Conservation (phyloP, 148 eudicot species). For the Pharnaceum exiguum region DNA sequence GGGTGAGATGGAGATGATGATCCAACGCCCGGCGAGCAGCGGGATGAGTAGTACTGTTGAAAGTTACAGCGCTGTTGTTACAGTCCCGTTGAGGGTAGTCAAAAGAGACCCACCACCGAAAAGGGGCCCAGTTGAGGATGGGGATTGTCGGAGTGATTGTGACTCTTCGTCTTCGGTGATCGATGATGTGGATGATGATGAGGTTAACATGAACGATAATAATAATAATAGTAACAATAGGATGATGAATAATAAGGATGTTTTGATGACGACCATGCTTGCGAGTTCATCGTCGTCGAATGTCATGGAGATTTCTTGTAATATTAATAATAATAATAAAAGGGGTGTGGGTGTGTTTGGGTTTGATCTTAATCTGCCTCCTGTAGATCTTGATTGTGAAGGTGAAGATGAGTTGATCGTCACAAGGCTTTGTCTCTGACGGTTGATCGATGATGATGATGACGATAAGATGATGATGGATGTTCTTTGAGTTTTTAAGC, state of each 20-base stretch:
- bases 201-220: no score
- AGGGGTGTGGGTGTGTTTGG: no score
- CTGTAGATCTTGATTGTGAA: conserved; percentile 21
- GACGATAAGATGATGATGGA: neutral
- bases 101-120: conserved; percentile 9
- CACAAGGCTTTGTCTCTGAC: conserved; percentile 37
- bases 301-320: no score
- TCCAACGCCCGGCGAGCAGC: conserved; percentile 49
- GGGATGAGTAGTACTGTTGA: conserved; percentile 75
- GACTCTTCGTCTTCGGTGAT: conserved; percentile 52
- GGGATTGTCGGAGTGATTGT: conserved; percentile 47
- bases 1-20: conserved; percentile 19
- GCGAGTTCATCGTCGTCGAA: conserved; percentile 21
- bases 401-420: conserved; percentile 25
- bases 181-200: conserved; percentile 29
- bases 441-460: neutral
- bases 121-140: conserved; percentile 21
- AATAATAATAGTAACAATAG: no score
- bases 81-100: neutral
- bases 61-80: conserved; percentile 32
- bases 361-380: conserved; percentile 46
- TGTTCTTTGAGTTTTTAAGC: conserved; percentile 24
- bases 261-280: no score
- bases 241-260: no score
- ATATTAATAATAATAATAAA: no score